Evolutionary conservation across 2,329 filamentous ascomycete genomes (phyloP).

Genomic region (Trichophyton rubrum): DNA sequence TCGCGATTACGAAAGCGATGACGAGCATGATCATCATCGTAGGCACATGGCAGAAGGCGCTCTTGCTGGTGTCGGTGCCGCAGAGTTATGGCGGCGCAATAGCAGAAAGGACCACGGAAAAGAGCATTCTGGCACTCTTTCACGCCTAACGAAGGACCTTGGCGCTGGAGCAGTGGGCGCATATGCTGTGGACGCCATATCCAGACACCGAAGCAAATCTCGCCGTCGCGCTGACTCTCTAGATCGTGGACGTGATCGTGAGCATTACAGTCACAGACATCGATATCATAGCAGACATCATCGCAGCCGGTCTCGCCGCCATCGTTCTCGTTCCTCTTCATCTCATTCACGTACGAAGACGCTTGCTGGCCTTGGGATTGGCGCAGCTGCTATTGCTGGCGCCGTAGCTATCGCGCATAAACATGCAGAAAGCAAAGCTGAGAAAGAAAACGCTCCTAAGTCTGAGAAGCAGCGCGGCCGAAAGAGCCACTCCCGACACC

Average conservation of each 20-base stretch:
- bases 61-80: conserved; percentile 47
- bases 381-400: conserved; percentile 48
- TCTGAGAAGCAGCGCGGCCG: conserved; percentile 27
- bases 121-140: conserved; percentile 39
- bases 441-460: conserved; percentile 26
- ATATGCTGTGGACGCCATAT: conserved; percentile 47
- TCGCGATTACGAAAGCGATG: conserved; percentile 44
- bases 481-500: conserved; percentile 36
- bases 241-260: conserved; percentile 28
- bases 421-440: conserved; percentile 39
- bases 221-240: conserved; percentile 21
- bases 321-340: conserved; percentile 37
- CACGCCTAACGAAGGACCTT: conserved; percentile 39
- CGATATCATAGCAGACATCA: conserved; percentile 11
- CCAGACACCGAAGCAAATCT: conserved; percentile 33
- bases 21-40: conserved; percentile 42
- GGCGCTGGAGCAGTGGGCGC: conserved; percentile 51
- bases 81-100: conserved; percentile 47
- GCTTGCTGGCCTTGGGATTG: conserved; percentile 40
- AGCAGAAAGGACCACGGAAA: conserved; percentile 40
- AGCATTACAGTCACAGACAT: conserved; percentile 23
- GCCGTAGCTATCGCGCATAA: conserved; percentile 47
- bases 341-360: conserved; percentile 40
- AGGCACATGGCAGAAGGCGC: conserved; percentile 52
- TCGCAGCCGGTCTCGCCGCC: conserved; percentile 8